These are phyloP conservation scores for Penicillium sp. DNA, from an alignment of 2,329 filamentous ascomycete genomes.

Conservation along the genomic window DNA sequence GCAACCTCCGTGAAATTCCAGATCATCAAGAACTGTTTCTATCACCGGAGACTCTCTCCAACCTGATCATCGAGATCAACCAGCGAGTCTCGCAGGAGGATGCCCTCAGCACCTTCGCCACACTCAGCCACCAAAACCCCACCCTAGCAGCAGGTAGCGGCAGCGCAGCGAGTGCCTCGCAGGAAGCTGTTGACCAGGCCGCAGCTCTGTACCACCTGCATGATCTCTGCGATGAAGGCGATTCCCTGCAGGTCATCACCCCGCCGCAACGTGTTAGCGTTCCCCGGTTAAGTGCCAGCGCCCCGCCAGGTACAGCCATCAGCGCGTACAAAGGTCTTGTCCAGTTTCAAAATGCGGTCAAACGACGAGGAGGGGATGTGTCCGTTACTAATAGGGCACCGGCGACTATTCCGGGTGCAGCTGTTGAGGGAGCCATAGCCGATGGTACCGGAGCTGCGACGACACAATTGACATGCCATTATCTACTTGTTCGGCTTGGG, in stretches of 20 bases:
- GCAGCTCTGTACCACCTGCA: slow-evolving; percentile 67
- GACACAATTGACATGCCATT: slow-evolving; percentile 67
- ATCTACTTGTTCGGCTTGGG: slow-evolving; percentile 77
- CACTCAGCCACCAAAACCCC: slow-evolving; percentile 24
- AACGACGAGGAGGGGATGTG: slow-evolving; percentile 13
- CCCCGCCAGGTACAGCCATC: slow-evolving; percentile 17
- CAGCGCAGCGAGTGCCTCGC: slow-evolving; percentile 52
- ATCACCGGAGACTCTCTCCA: slow-evolving; percentile 79
- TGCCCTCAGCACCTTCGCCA: slow-evolving; percentile 29
- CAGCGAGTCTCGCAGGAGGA: slow-evolving; percentile 66
- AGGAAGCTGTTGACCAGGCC: slow-evolving; percentile 65
- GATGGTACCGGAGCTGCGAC: slow-evolving; percentile 24
- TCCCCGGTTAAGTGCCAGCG: slow-evolving; percentile 48
- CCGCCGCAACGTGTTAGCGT: slow-evolving; percentile 64
- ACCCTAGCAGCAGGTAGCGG: slow-evolving; percentile 30
- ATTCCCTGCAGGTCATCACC: slow-evolving; percentile 69
- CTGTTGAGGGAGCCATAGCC: slow-evolving; percentile 11
- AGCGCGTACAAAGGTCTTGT: slow-evolving; percentile 35
- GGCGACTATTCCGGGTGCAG: too few relatives aligned
- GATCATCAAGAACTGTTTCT: slow-evolving; percentile 89
- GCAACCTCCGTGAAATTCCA: slow-evolving; percentile 43
- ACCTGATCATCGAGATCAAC: slow-evolving; percentile 87
- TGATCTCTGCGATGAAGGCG: slow-evolving; percentile 68
- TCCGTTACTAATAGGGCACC: slow-evolving; percentile 21
- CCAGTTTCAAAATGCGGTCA: slow-evolving; percentile 27